A percentile compares a stretch with the other conserved stretches of the same genome.
These are phyloP conservation scores for Phytopythium oedochilum DNA, from an alignment of 352 stramenopile species.

Conservation along the genomic window DNA sequence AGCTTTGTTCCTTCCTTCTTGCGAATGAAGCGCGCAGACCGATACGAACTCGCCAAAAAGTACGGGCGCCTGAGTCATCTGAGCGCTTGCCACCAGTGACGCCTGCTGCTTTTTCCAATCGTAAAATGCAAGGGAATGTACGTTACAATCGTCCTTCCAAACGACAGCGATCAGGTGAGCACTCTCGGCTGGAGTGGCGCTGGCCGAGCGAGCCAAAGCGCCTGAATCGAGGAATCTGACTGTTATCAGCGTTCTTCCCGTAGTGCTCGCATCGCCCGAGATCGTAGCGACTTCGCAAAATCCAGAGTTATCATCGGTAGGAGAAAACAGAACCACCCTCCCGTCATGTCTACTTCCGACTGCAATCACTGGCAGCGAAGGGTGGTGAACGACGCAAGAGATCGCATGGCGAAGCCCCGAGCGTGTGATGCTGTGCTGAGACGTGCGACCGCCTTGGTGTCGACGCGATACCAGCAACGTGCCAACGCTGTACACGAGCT, in stretches of 20 bases:
- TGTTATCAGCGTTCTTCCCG: slow-evolving; percentile 12
- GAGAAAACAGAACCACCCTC: slow-evolving; percentile 19
- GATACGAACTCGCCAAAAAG: slow-evolving; percentile 49
- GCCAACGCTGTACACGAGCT: slow-evolving; percentile 32
- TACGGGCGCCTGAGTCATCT: slow-evolving; percentile 53
- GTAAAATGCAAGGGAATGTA: slow-evolving; percentile 47
- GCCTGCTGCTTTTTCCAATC: slow-evolving; percentile 29
- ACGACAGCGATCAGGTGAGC: slow-evolving; percentile 44
- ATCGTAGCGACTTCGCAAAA: not conserved
- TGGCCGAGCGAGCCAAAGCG: slow-evolving; percentile 1
- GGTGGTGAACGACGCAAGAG: slow-evolving; percentile 46
- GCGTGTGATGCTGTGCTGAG: slow-evolving; percentile 23
- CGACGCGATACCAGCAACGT: slow-evolving; percentile 39
- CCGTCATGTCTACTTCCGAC: slow-evolving; percentile 33
- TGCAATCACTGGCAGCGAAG: slow-evolving; percentile 31
- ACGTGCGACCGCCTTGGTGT: slow-evolving; percentile 20
- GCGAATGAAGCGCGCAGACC: slow-evolving; percentile 1
- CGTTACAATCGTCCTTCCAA: slow-evolving; percentile 39
- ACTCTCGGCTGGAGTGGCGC: slow-evolving; percentile 9
- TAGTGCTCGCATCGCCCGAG: not conserved
- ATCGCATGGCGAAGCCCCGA: slow-evolving; percentile 41
- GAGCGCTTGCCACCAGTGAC: slow-evolving; percentile 19
- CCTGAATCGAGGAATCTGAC: slow-evolving; percentile 21
- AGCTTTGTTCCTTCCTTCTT: not conserved
- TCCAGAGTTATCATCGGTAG: not conserved